Conservation (phyloP, 164 flowering plant species). For the Berberis vulgaris region DNA sequence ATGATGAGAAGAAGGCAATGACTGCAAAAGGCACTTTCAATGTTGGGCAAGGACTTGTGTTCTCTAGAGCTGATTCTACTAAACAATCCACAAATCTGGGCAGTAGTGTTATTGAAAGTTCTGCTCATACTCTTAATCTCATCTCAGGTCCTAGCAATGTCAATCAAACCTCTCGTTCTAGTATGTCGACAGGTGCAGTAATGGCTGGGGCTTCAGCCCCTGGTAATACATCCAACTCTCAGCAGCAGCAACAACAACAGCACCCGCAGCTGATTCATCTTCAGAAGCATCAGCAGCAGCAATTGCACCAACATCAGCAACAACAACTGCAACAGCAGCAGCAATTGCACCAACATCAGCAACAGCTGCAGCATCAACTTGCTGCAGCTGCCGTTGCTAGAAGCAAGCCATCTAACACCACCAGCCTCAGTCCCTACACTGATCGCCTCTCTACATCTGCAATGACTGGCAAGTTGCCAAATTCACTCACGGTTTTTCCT, state of each 20-base stretch:
- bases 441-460: constrained; percentile 49
- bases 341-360: constrained; percentile 19
- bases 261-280: not conserved
- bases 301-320: constrained; percentile 8
- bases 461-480: constrained; percentile 52
- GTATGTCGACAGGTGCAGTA: constrained; percentile 1
- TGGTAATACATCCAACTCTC: constrained; percentile 23
- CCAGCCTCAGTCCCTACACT: constrained; percentile 41
- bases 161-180: constrained; percentile 20
- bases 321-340: constrained; percentile 17
- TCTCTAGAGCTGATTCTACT: constrained; percentile 50
- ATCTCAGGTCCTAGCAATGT: constrained; percentile 23
- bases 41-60: constrained; percentile 52
- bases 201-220: constrained; percentile 17
- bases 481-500: constrained; percentile 39
- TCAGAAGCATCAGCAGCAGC: constrained; percentile 11
- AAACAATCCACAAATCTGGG: constrained; percentile 35
- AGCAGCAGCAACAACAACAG: constrained; percentile 32
- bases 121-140: constrained; percentile 44
- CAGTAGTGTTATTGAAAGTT: constrained; percentile 42
- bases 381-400: constrained; percentile 42
- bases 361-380: constrained; percentile 17
- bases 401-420: constrained; percentile 36
- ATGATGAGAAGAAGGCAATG: constrained; percentile 48
- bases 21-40: constrained; percentile 24